Percentiles rank a stretch among this genome's conserved stretches.
Evolutionary conservation across 2,329 filamentous ascomycete species (phyloP).

Genomic region (Bipolaris victoriae): DNA sequence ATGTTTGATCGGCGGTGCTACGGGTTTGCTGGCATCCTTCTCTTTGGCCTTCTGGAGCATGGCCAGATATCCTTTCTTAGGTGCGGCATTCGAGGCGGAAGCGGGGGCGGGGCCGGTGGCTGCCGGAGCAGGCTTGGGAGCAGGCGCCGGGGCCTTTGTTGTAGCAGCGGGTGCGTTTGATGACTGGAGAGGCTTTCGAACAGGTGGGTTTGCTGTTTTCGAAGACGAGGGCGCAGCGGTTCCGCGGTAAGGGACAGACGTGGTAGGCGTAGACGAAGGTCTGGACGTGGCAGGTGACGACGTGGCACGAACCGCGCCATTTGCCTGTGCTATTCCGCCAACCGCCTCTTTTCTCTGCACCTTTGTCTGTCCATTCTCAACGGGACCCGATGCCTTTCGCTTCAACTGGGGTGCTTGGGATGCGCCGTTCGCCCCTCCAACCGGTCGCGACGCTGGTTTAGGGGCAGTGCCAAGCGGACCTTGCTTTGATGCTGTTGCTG

Average conservation of each 20-base stretch:
- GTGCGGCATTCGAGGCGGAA: slow-evolving; percentile 49
- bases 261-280: slow-evolving; percentile 27
- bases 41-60: slow-evolving; percentile 75
- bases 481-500: slow-evolving; percentile 32
- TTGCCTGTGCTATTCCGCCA: slow-evolving; percentile 30
- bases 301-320: slow-evolving; percentile 34
- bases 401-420: slow-evolving; percentile 48
- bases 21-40: slow-evolving; percentile 53
- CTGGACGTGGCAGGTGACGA: slow-evolving; percentile 32
- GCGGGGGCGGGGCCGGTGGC: slow-evolving; percentile 33
- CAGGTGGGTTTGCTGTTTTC: slow-evolving; percentile 27
- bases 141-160: slow-evolving; percentile 30
- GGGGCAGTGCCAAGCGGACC: slow-evolving; percentile 32
- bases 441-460: slow-evolving; percentile 44
- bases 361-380: slow-evolving; percentile 40
- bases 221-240: slow-evolving; percentile 42
- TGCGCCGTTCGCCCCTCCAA: slow-evolving; percentile 34
- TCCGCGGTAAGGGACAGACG: slow-evolving; percentile 46
- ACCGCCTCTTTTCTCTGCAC: slow-evolving; percentile 43
- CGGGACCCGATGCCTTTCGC: slow-evolving; percentile 50
- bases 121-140: slow-evolving; percentile 28
- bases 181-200: slow-evolving; percentile 34
- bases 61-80: slow-evolving; percentile 76
- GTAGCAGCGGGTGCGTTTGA: slow-evolving; percentile 21
- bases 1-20: slow-evolving; percentile 75